These are phyloP conservation scores for Daedalea quercina DNA, from an alignment of 768 basidiomycete genomes.

Conservation along the genomic window DNA sequence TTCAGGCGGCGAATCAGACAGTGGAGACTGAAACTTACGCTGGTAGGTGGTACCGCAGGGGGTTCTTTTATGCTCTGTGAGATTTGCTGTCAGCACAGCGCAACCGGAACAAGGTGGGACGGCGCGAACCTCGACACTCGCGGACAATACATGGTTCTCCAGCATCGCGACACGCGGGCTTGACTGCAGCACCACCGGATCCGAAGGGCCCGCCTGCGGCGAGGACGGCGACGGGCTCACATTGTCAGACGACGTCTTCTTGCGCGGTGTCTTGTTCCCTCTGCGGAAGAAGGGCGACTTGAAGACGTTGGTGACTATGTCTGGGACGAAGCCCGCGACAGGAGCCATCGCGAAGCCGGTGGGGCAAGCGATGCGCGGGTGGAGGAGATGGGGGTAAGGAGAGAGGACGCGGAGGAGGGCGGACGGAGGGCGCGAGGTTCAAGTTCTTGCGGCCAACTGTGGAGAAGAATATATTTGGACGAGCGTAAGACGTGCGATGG, in stretches of 20 bases:
- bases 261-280: not conserved
- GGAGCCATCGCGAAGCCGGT: not conserved
- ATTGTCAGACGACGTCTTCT: not conserved
- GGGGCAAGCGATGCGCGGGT: not conserved
- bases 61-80: not conserved
- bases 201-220: not conserved
- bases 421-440: not conserved
- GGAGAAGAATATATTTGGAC: not conserved
- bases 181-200: slow-evolving; percentile 1
- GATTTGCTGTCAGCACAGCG: not conserved
- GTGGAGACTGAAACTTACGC: not conserved
- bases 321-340: not conserved
- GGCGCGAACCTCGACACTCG: not conserved
- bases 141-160: not conserved
- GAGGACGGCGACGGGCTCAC: not conserved
- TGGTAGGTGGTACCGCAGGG: not conserved
- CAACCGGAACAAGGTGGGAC: no score
- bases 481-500: no score
- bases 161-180: not conserved
- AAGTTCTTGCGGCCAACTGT: not conserved
- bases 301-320: not conserved
- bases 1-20: not conserved
- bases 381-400: not conserved
- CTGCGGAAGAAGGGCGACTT: not conserved
- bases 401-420: not conserved